Evolutionary conservation across 108 stramenopile genomes (phyloP).

Genomic region (Nannochloropsis gaditana): DNA sequence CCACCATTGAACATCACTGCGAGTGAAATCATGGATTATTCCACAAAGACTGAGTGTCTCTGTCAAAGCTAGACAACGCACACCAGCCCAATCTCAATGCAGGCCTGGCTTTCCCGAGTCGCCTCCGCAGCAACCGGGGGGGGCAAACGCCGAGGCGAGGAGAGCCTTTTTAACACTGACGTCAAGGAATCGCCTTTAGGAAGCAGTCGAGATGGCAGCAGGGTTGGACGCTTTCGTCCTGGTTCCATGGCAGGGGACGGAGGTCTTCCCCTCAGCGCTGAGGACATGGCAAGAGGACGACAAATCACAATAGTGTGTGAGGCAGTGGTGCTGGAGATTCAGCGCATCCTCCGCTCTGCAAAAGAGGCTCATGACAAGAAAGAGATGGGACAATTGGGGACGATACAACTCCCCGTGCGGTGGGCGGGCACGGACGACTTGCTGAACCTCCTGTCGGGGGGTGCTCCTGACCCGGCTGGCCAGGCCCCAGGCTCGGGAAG

Average conservation of each 20-base stretch:
- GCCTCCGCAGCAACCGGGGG: neutral
- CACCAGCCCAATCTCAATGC: neutral
- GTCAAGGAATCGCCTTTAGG: neutral
- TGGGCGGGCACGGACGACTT: slow-evolving; percentile 46
- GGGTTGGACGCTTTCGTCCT: neutral
- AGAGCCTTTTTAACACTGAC: neutral
- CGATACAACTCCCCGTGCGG: slow-evolving; percentile 16
- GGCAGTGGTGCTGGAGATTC: slow-evolving; percentile 47
- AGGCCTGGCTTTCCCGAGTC: neutral
- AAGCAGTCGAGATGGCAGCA: neutral
- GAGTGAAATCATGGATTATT: too few relatives aligned
- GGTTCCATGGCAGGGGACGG: neutral
- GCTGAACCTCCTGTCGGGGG: slow-evolving; percentile 29
- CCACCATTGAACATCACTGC: too few relatives aligned
- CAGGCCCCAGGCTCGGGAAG: slow-evolving; percentile 26
- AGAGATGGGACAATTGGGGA: neutral
- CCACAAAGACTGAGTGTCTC: too few relatives aligned
- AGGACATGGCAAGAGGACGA: neutral
- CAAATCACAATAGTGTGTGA: neutral
- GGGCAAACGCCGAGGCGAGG: slow-evolving; percentile 4
- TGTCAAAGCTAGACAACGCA: too few relatives aligned
- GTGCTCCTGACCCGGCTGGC: slow-evolving; percentile 21
- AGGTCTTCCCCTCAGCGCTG: neutral
- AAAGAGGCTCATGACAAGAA: slow-evolving; percentile 34
- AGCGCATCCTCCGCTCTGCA: slow-evolving; percentile 48